Base-by-base conservation (phyloP, 257 asterid genomes). In the Fraxinus excelsior region DNA sequence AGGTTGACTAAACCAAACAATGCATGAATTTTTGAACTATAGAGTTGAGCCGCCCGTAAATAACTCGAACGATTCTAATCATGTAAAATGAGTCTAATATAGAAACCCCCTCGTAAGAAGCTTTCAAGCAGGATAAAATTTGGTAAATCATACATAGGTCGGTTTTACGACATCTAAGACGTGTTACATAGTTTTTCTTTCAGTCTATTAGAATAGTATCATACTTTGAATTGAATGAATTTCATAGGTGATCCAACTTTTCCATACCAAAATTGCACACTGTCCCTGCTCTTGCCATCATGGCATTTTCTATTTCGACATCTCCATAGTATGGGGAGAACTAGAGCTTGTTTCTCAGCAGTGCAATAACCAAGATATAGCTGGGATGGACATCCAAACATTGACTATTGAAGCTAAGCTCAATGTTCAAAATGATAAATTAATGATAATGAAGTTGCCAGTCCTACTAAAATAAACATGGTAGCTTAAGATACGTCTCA, bases 401-500 rank as follows among this genome's bases (percentile, higher is more conserved):
- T 62, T 62, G 31, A 23, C 7, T 2, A 23, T 62, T 62, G 68
- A 62, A 26, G n/a, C 26, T 62, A 62, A 62, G n/a, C 19, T 25
- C 16, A 62, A 23, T 62, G 34, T 62, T 62, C 26, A 25, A 62
- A 62, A 23, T 62, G 35, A 25, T 26, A 25, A 62, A 25, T 23
- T 62, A 7, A 62, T 2, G 26, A n/a, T 18, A 21, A 60, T 25
- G 2, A 60, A 60, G 67, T 25, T 23, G 16, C 68, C 68, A 26
- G 2, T 62, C 68, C 12, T 13, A 42, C 16, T 14, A 56, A 18
- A 25, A 42, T 28, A 11, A 25, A 13, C 10, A 37, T 49, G 28
- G 60, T 71, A 25, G 53, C 16, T 18, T 65, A 44, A 73, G 14
- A 21, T 18, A 8, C 73, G 19, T 79, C 37, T 74, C 40, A 49